phyloP scores from a whole-genome alignment of 2,329 filamentous ascomycete species.

The Zelopaecilomyces penicillatus region DNA sequence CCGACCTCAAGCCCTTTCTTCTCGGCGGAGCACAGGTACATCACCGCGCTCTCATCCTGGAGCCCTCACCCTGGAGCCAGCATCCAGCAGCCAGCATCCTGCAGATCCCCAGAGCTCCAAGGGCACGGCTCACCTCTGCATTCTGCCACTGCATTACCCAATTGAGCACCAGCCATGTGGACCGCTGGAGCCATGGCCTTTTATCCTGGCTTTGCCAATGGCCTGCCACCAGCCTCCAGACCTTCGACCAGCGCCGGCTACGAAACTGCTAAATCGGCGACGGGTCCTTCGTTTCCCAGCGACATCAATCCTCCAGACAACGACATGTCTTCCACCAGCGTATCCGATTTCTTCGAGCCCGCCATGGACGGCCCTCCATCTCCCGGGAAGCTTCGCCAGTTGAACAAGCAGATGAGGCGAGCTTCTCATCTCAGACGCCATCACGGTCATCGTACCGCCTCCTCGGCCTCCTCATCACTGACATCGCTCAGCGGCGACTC shows the following conservation, averaged over 20 bases:
- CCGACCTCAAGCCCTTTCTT: no score
- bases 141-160: constrained; percentile 15
- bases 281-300: constrained; percentile 43
- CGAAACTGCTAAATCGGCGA: constrained; percentile 55
- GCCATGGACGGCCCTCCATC: constrained; percentile 54
- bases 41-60: constrained; percentile 2
- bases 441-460: constrained; percentile 30
- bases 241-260: constrained; percentile 1
- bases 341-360: constrained; percentile 42
- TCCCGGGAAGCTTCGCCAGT: constrained; percentile 48
- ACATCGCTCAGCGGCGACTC: constrained; percentile 36
- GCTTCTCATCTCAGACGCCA: constrained; percentile 33
- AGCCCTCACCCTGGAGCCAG: constrained; percentile 13
- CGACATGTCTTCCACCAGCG: constrained; percentile 6
- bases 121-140: constrained; percentile 22
- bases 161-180: constrained; percentile 14
- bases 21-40: constrained; percentile 5
- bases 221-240: constrained; percentile 1
- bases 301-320: background rate
- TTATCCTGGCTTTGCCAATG: background rate
- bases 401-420: constrained; percentile 51
- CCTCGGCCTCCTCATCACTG: constrained; percentile 49
- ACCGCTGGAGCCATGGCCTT: constrained; percentile 12
- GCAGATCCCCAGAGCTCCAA: constrained; percentile 12
- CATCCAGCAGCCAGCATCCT: constrained; percentile 5